Evolutionary conservation across 2,329 filamentous ascomycete species (phyloP).

Genomic region (Ophiostoma quercus): DNA sequence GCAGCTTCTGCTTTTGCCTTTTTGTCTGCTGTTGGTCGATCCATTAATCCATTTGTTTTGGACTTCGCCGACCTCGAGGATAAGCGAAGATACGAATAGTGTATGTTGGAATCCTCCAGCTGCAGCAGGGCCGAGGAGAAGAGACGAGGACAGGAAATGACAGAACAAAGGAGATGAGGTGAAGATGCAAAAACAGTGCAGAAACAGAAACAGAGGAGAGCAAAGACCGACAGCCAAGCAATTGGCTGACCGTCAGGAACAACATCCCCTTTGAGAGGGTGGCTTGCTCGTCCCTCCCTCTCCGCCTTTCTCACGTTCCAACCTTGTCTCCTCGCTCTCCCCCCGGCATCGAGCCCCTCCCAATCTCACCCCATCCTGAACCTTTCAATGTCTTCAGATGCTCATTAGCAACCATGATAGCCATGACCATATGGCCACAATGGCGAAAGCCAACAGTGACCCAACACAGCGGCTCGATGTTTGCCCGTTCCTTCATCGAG

Average conservation of each 20-base stretch:
- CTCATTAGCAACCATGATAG: neutral
- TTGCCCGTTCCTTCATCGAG: conserved; percentile 7
- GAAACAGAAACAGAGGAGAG: neutral
- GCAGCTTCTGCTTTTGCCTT: neutral
- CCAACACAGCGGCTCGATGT: conserved; percentile 9
- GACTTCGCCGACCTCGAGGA: neutral
- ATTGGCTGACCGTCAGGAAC: conserved; percentile 1
- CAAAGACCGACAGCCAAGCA: neutral
- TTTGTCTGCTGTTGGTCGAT: conserved; percentile 2
- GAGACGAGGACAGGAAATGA: neutral
- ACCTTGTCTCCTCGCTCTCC: neutral
- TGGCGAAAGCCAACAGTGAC: neutral
- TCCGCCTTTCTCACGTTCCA: conserved; percentile 3
- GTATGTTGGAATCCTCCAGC: neutral
- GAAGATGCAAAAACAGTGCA: neutral
- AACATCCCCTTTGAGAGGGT: neutral
- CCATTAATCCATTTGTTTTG: neutral
- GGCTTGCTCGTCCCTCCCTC: neutral
- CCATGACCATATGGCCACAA: neutral
- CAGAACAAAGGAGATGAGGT: neutral
- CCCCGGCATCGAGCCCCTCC: neutral
- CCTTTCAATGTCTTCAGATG: neutral
- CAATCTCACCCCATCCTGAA: neutral
- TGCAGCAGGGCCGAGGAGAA: neutral
- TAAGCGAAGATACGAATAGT: neutral